These are phyloP conservation scores for Pyricularia pennisetigena DNA, from an alignment of 2,329 filamentous ascomycete species.

Conservation along the genomic window DNA sequence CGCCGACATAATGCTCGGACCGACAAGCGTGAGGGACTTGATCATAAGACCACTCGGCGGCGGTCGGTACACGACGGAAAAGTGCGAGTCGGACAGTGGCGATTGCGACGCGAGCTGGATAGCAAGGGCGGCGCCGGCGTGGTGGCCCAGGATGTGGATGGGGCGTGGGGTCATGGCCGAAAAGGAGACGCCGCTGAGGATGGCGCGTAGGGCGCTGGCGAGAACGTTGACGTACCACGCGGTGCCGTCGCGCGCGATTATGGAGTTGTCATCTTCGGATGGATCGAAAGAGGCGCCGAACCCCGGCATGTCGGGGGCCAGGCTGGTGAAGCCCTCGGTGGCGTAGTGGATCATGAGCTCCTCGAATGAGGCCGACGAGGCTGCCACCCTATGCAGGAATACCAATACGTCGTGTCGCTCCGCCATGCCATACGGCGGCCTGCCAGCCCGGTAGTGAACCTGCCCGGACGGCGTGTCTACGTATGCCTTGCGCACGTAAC, in stretches of 20 bases:
- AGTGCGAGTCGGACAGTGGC: background rate
- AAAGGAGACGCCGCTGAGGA: background rate
- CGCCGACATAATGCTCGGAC: background rate
- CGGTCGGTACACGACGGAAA: background rate
- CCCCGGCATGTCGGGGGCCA: background rate
- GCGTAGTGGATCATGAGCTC: background rate
- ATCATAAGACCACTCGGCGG: background rate
- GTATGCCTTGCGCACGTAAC: background rate
- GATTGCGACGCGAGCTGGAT: background rate
- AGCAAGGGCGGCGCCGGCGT: background rate
- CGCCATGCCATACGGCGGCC: background rate
- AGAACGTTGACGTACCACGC: background rate
- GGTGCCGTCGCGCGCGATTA: background rate
- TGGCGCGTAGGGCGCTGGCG: background rate
- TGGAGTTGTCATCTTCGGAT: background rate
- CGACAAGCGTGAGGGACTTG: background rate
- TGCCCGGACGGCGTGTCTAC: background rate
- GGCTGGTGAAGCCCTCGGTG: background rate
- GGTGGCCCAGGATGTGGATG: background rate
- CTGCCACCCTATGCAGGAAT: background rate
- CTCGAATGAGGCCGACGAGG: background rate
- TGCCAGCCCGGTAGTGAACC: background rate
- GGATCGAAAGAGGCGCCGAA: background rate
- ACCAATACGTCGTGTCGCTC: background rate
- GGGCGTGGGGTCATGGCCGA: background rate